Evolutionary conservation across 1,284 basidiomycete genomes (phyloP), one percentile per base, ranked within the genome.

Genomic region (Pseudozyma pruni): DNA sequence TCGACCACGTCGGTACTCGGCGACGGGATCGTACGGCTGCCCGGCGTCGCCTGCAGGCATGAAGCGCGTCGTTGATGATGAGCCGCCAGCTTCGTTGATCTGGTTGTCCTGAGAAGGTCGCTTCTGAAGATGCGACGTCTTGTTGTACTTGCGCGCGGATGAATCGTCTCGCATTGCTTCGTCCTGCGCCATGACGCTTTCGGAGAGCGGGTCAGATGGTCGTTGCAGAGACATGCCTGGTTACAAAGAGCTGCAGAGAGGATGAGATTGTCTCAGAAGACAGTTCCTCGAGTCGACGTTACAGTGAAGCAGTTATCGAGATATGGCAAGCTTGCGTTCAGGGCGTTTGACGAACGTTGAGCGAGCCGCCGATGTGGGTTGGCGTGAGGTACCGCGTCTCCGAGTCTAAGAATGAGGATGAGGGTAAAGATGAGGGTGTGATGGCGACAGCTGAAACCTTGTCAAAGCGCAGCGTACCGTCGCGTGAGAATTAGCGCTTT

Each of bases 61-160:
- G n/a, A 66, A 66, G 1, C 33, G 45, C 2, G 55, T 29, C 22
- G 41, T 33, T 0, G 53, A 53, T 19, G 58, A 52, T 2, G 59
- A 47, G 29, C 32, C 29, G 8, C 46, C 32, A 9, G 47, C 17
- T 17, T 55, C 55, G n/a, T 13, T 23, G 10, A 27, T 7, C 16
- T 49, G 41, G 33, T 49, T 40, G 34, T 38, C 44, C 9, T 47
- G 43, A 10, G 47, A 17, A 2, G 31, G 19, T 2, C 62, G 69
- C 31, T 67, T 57, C 10, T 54, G 58, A 17, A 69, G 54, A 39
- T 69, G 53, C 33, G 70, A 68, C 8, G 70, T 72, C 49, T 72
- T 72, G 52, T 68, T 68, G 57, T 72, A 72, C 17, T 68, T 68
- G 47, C 70, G 63, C 5, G 70, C 70, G 16, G 70, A 72, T 4